Evolutionary conservation across 352 stramenopile genomes (phyloP), one percentile per base, ranked within the genome.

Genomic region (Pythium rhizo-oryzae): DNA sequence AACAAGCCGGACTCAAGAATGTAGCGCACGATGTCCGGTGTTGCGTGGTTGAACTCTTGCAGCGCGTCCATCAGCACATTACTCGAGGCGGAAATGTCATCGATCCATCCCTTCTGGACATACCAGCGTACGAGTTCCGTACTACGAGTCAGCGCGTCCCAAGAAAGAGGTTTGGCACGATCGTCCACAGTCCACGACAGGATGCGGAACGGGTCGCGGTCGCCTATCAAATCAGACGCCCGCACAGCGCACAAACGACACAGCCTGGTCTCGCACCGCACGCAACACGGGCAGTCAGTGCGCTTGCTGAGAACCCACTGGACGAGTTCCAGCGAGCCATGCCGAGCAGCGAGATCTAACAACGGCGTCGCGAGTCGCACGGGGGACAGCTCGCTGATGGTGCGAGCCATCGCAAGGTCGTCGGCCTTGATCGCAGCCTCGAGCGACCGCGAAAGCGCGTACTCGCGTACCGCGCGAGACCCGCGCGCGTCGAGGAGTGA

Each of bases 301-400:
- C 33, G 33, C 6, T 39, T 5, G 6, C 6, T 11, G 33, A 39
- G 33, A 5, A 39, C 33, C 33, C 33, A 39, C 33, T 68, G 61
- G 2, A 68, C 41, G 5, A 61, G 16, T 24, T 61, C 41, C 8
- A 68, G 52, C 11, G 51, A 47, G 19, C 52, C 61, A n/a, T 50
- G 24, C 2, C 46, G 8, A 4, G 59, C 4, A 16, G 61, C 60
- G 8, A 55, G 51, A 2, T n/a, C n/a, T n/a, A n/a, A n/a, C n/a
- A n/a, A n/a, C n/a, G n/a, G n/a, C 25, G 21, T 11, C 59, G 21
- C 23, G 60, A 67, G 16, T 23, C 24, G 15, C 59, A 11, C 3
- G 18, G 13, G 23, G 62, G 11, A 9, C 51, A 21, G 19, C 0
- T 11, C 28, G 6, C 15, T 12, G 25, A 58, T 13, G 25, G 28